Conservation (phyloP, 345 rosid species). For the Euphorbia peplus region DNA sequence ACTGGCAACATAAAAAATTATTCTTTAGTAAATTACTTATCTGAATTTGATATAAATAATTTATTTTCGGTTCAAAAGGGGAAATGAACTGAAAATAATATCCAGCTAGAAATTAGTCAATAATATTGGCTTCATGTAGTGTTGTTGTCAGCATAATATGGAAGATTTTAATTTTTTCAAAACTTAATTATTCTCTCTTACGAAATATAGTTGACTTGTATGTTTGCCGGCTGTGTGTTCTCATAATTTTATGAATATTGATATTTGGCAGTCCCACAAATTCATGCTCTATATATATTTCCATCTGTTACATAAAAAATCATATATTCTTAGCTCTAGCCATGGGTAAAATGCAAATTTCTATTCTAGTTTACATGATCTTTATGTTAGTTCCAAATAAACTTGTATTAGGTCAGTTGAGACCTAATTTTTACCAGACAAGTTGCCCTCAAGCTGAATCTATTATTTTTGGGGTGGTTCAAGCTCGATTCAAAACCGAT, state of each 20-base stretch:
- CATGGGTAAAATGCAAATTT: conserved; percentile 3
- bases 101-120: not conserved
- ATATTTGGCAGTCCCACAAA: no score
- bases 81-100: not conserved
- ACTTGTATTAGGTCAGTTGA: conserved; percentile 41
- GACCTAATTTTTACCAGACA: conserved; percentile 49
- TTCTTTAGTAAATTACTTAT: no score
- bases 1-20: no score
- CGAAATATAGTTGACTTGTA: not conserved
- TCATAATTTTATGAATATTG: not conserved
- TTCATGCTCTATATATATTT: not conserved
- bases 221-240: not conserved
- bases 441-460: conserved; percentile 67
- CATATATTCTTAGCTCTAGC: not conserved
- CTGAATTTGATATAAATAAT: no score
- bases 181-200: no score
- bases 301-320: not conserved
- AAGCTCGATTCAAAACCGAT: conserved; percentile 36
- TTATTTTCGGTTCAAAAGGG: not conserved
- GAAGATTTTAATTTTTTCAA: not conserved
- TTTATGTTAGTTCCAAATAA: conserved; percentile 24
- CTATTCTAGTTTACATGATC: conserved; percentile 23
- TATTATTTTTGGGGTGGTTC: conserved; percentile 40
- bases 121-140: not conserved
- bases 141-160: not conserved